Evolutionary conservation across 257 asterid species (phyloP).

Genomic region (Solanum sejunctum): DNA sequence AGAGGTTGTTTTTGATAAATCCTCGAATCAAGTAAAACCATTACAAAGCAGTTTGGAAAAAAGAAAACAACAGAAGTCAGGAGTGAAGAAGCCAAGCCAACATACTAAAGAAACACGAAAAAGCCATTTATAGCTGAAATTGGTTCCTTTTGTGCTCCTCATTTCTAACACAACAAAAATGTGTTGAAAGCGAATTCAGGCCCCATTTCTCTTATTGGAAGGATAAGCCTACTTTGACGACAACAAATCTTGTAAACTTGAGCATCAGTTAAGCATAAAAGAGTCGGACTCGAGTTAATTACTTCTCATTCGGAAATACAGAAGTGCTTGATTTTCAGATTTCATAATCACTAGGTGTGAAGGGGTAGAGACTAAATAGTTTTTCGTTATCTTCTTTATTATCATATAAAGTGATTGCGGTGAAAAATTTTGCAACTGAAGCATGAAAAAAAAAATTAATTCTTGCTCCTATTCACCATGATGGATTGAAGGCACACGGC

Average conservation of each 20-base stretch:
- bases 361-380: background rate
- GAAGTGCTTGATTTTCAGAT: background rate
- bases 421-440: background rate
- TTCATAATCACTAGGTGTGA: too few relatives aligned
- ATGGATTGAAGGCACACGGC: background rate
- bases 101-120: background rate
- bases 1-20: background rate
- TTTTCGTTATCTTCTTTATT: background rate
- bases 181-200: background rate
- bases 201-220: background rate
- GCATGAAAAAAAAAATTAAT: background rate
- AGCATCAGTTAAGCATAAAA: background rate
- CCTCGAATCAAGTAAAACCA: background rate
- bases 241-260: background rate
- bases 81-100: background rate
- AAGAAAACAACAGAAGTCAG: rapidly evolving
- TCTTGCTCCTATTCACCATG: background rate
- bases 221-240: background rate
- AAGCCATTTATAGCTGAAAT: background rate
- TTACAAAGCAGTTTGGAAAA: background rate
- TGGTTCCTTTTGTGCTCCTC: background rate
- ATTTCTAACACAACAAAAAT: background rate
- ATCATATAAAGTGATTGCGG: background rate
- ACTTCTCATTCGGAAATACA: background rate
- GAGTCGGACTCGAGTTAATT: background rate